Percentiles rank a stretch among this genome's conserved stretches.
phyloP scores from a whole-genome alignment of 495 filamentous ascomycete genomes.

The Tirmania nivea region DNA sequence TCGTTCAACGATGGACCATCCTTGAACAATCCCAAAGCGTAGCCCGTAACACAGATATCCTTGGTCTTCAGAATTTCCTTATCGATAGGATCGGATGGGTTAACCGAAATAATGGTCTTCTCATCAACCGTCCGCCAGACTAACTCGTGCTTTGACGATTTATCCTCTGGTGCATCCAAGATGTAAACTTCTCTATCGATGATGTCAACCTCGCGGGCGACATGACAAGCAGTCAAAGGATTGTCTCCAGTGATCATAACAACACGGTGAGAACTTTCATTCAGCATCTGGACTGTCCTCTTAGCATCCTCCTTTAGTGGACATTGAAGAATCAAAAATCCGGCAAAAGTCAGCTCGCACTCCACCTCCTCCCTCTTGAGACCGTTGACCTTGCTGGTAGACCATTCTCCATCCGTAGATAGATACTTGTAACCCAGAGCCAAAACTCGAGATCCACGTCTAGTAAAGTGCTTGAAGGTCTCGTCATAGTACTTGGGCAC shows the following conservation, averaged over 20 bases:
- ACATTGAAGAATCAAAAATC: slow-evolving; percentile 87
- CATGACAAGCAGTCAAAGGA: slow-evolving; percentile 85
- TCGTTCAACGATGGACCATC: slow-evolving; percentile 47
- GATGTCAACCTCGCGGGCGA: slow-evolving; percentile 90
- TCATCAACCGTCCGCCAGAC: slow-evolving; percentile 95
- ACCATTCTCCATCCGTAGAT: slow-evolving; percentile 54
- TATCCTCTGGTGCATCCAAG: slow-evolving; percentile 82
- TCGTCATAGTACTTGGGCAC: slow-evolving; percentile 84
- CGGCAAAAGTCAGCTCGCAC: slow-evolving; percentile 63
- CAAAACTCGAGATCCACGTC: slow-evolving; percentile 80
- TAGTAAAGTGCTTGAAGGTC: slow-evolving; percentile 93
- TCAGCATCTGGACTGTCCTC: slow-evolving; percentile 84
- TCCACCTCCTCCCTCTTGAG: slow-evolving; percentile 85
- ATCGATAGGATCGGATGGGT: slow-evolving; percentile 64
- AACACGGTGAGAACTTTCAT: slow-evolving; percentile 92
- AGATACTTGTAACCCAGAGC: slow-evolving; percentile 88
- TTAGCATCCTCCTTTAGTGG: slow-evolving; percentile 94
- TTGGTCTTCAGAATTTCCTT: slow-evolving; percentile 60
- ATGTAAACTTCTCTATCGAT: slow-evolving; percentile 90
- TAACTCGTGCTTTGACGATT: slow-evolving; percentile 52
- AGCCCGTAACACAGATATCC: slow-evolving; percentile 91
- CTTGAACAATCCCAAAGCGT: slow-evolving; percentile 77
- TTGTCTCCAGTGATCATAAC: slow-evolving; percentile 99
- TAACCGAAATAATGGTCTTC: slow-evolving; percentile 64
- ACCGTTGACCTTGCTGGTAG: slow-evolving; percentile 69